phyloP scores from a whole-genome alignment of 371 early-diverging fungal genomes.

The Phascolomyces articulosus region DNA sequence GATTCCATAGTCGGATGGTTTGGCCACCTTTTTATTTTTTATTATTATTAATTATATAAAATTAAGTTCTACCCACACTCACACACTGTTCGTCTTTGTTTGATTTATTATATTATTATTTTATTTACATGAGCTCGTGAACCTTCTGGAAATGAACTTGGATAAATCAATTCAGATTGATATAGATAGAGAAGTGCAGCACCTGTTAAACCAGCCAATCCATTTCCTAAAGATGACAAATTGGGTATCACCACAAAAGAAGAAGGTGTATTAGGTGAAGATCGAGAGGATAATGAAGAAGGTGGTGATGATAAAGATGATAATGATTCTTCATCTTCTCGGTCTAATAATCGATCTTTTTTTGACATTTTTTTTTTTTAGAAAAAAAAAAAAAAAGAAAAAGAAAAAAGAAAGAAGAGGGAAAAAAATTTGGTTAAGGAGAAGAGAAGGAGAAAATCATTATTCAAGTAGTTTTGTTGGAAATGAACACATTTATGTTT shows the following conservation, averaged over 20 bases:
- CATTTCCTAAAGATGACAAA: constrained; percentile 13
- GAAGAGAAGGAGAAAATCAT: not conserved
- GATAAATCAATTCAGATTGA: constrained; percentile 49
- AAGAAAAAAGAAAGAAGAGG: not conserved
- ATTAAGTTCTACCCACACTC: too few relatives aligned
- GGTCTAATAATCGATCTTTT: not conserved
- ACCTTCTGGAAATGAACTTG: constrained; percentile 48
- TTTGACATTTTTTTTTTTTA: not conserved
- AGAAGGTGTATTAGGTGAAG: constrained; percentile 13
- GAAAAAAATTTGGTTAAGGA: not conserved
- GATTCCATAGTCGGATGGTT: constrained; percentile 75
- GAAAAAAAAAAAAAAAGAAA: not conserved
- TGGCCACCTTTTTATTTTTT: constrained; percentile 55
- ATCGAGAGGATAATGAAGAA: not conserved
- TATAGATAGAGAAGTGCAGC: constrained; percentile 39
- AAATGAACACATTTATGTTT: too few relatives aligned
- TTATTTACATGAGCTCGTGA: constrained; percentile 39
- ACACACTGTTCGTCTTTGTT: not conserved
- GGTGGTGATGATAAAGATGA: not conserved
- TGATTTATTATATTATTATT: not conserved
- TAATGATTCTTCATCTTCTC: constrained; percentile 1
- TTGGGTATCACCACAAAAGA: constrained; percentile 21
- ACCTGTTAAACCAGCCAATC: constrained; percentile 18
- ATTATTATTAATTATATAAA: not conserved
- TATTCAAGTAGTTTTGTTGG: too few relatives aligned